Conservation (phyloP, 306 rosid genomes). For the Mucuna pruriens region DNA sequence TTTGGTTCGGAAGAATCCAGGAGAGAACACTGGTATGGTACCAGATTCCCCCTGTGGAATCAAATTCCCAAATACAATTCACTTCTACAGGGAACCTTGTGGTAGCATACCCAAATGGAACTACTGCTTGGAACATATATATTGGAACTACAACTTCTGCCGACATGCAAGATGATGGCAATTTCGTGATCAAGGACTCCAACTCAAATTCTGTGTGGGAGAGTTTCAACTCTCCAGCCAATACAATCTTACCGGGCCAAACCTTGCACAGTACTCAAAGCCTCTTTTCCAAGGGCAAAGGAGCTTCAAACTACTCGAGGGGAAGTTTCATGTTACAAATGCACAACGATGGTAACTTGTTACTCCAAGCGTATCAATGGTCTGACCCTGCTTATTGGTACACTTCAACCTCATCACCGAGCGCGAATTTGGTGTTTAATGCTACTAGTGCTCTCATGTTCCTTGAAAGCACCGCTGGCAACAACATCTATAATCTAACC, state of each 20-base stretch:
- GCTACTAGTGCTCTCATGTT: constrained; percentile 4
- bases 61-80: constrained; percentile 37
- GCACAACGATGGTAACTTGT: constrained; percentile 37
- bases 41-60: constrained; percentile 8
- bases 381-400: constrained; percentile 41
- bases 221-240: constrained; percentile 23
- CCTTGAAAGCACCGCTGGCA: neutral
- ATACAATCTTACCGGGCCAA: constrained; percentile 42
- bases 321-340: constrained; percentile 33
- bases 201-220: constrained; percentile 6
- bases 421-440: constrained; percentile 32
- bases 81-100: constrained; percentile 32
- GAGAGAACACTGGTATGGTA: constrained; percentile 49
- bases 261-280: neutral
- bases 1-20: constrained; percentile 44
- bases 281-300: constrained; percentile 39
- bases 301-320: constrained; percentile 36
- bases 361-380: constrained; percentile 31
- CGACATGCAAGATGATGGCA: constrained; percentile 35
- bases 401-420: neutral
- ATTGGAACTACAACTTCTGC: constrained; percentile 18
- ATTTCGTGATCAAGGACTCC: constrained; percentile 27
- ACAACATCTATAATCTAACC: neutral
- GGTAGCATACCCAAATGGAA: constrained; percentile 28
- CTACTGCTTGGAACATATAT: neutral